Percentiles rank a stretch among this genome's conserved stretches.
Conservation (phyloP, 176 grass and related monocot genomes). For the Aegilops umbellulata region DNA sequence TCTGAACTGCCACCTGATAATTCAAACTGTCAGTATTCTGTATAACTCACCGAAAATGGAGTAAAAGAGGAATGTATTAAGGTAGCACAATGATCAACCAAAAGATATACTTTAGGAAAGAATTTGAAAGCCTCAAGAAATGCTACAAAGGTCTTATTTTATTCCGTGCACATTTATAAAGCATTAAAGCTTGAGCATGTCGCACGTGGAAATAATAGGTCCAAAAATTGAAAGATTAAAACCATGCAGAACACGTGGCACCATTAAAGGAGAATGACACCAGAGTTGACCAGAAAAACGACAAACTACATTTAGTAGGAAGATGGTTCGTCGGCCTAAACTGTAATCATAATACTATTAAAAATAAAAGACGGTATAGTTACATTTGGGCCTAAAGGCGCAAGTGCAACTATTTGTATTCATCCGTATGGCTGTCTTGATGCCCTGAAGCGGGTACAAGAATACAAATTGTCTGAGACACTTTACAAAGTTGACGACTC, state of each 20-base stretch:
- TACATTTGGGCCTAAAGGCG: not conserved
- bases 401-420: not conserved
- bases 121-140: conserved; percentile 16
- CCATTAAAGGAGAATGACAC: not conserved
- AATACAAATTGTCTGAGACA: not conserved
- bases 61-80: not conserved
- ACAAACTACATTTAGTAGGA: not conserved
- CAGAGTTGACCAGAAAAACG: not conserved
- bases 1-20: conserved; percentile 71
- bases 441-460: not conserved
- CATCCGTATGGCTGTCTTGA: not conserved
- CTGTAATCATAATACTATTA: not conserved
- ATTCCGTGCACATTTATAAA: not conserved
- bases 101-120: conserved; percentile 17
- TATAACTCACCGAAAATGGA: not conserved
- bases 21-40: conserved; percentile 10
- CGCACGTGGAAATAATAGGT: conserved; percentile 6
- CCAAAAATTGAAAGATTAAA: not conserved
- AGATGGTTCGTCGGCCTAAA: not conserved
- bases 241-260: not conserved
- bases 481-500: not conserved
- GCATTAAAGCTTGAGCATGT: conserved; percentile 1
- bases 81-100: not conserved
- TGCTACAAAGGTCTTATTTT: not conserved
- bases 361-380: not conserved